Base-by-base conservation (phyloP, 768 basidiomycete species). In the Trametes cingulata region DNA sequence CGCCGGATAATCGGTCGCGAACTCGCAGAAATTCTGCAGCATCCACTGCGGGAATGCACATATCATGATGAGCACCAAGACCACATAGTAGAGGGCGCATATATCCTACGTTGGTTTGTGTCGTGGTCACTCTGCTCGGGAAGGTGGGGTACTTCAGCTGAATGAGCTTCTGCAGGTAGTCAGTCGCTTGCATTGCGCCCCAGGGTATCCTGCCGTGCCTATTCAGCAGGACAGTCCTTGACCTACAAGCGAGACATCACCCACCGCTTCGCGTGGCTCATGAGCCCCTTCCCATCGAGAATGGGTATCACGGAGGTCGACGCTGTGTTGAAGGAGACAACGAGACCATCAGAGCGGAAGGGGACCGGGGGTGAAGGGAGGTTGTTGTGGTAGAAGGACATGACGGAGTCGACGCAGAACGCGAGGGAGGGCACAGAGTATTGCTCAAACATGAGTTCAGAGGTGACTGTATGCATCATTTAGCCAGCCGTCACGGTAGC, bases 101-200 rank as follows among this genome's bases (percentile, higher is more conserved):
- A 49, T 42, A 3, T 74, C 80, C 60, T 71, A 95, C 94, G 14
- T 83, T 88, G 5, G 93, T 85, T 67, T 98, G 96, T 0, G 78
- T 69, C 15, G 82, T 69, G 0, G 90, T 90, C 12, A 98, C 84
- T 42, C 93, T 86, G 1, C 89, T 90, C 6, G 93, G 91, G 72
- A 98, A 98, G 46, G 81, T 88, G 25, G 96, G 90, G 70, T 98
- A 97, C 73, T 98, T 99, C 36, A 98, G 82, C 70, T 98, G 95
- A 41, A 95, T 86, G 20, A 96, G 85, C 69, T 95, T 97, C 61
- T 95, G 84, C 51, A 98, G 81, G 68, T 97, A 91, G 56, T 99
- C 97, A 0, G 92, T 85, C 0, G 93, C 85, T 68, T 98, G 95
- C 2, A 86, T 83, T 24, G 90, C 85, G 25, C 97, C 97, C 93